These are phyloP conservation scores for Phytopythium aichiense DNA, from an alignment of 352 stramenopile species.

Conservation along the genomic window DNA sequence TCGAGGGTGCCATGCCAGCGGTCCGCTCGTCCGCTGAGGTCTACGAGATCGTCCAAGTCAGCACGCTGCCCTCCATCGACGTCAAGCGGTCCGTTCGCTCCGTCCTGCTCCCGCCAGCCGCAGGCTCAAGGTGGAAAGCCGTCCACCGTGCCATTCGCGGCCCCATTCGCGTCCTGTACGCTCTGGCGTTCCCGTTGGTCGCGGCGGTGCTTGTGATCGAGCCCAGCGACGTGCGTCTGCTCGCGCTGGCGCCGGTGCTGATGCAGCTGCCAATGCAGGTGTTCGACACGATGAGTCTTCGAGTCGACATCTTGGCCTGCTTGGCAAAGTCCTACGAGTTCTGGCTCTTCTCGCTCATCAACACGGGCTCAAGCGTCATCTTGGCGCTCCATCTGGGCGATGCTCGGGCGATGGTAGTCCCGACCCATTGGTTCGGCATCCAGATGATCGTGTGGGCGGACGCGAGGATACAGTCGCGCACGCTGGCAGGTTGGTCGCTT, in stretches of 20 bases:
- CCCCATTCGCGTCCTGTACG: neutral
- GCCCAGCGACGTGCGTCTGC: neutral
- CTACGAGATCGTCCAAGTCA: slow-evolving; percentile 13
- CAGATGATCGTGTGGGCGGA: slow-evolving; percentile 17
- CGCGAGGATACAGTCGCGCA: slow-evolving; percentile 15
- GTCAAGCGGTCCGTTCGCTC: slow-evolving; percentile 11
- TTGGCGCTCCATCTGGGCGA: slow-evolving; percentile 12
- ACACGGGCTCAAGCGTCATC: slow-evolving; percentile 9
- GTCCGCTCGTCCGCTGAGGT: neutral
- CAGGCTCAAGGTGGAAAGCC: neutral
- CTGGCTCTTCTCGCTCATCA: slow-evolving; percentile 25
- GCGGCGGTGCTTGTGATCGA: neutral
- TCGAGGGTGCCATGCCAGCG: neutral
- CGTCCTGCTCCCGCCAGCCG: neutral
- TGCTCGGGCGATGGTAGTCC: slow-evolving; percentile 5
- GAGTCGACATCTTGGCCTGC: slow-evolving; percentile 17
- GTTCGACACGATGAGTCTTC: slow-evolving; percentile 11
- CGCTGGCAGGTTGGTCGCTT: slow-evolving; percentile 3
- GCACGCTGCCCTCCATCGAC: slow-evolving; percentile 6
- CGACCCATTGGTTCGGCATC: slow-evolving; percentile 11
- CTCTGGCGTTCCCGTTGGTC: slow-evolving; percentile 1
- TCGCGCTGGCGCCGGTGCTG: neutral
- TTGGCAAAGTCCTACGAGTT: slow-evolving; percentile 23
- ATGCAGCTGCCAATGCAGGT: slow-evolving; percentile 2
- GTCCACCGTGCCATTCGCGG: neutral